Evolutionary conservation across 768 basidiomycete species (phyloP).

Genomic region (Boletus eberwhitei): DNA sequence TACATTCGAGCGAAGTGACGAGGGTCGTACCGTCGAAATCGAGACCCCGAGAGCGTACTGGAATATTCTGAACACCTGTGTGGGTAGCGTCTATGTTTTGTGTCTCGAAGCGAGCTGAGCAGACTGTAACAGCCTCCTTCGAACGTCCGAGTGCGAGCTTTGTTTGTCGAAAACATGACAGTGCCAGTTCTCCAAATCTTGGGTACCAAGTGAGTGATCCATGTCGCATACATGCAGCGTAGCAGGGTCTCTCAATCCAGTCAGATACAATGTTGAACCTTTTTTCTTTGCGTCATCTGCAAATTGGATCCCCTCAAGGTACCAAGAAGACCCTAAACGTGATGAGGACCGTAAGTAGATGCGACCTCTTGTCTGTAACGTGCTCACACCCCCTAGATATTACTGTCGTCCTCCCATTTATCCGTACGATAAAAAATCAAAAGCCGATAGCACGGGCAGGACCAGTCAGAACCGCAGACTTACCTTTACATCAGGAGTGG

Average conservation of each 20-base stretch:
- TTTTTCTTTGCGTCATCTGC: constrained; percentile 63
- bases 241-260: neutral
- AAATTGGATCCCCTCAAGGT: constrained; percentile 68
- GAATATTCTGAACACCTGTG: constrained; percentile 24
- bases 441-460: constrained; percentile 18
- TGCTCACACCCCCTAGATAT: constrained; percentile 42
- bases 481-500: neutral
- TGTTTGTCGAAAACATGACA: constrained; percentile 52
- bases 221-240: neutral
- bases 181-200: constrained; percentile 54
- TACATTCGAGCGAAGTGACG: constrained; percentile 9
- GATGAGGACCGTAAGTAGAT: constrained; percentile 48
- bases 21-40: constrained; percentile 2
- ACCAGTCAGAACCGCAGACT: constrained; percentile 12
- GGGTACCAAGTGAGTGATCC: constrained; percentile 45
- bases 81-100: constrained; percentile 22
- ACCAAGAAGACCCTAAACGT: constrained; percentile 46
- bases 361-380: constrained; percentile 23
- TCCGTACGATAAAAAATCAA: constrained; percentile 38
- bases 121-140: constrained; percentile 25
- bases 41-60: constrained; percentile 32
- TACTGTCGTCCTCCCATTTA: constrained; percentile 53
- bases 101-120: neutral
- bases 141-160: constrained; percentile 42
- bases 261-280: constrained; percentile 55